These are phyloP conservation scores for Colletotrichum orbiculare DNA, from an alignment of 2,329 filamentous ascomycete species.

Conservation along the genomic window DNA sequence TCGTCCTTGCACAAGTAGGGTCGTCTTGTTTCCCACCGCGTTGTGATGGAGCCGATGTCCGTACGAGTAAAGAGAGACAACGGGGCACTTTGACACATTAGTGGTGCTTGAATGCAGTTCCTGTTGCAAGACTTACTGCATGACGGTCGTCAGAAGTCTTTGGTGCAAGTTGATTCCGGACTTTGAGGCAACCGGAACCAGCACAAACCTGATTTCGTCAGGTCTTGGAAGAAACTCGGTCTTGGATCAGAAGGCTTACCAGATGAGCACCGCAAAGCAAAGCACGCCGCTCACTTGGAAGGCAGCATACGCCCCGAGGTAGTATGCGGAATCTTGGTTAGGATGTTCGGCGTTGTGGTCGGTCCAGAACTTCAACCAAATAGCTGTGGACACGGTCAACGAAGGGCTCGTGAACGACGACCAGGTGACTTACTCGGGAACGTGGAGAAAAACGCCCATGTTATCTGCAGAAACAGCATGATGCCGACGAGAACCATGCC, in stretches of 20 bases:
- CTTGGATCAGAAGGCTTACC: conserved; percentile 9
- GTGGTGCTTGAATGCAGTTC: background rate
- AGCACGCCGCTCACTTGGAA: conserved; percentile 23
- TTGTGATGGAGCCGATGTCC: conserved; percentile 41
- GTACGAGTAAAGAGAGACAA: conserved; percentile 36
- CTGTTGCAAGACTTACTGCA: conserved; percentile 8
- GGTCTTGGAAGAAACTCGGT: background rate
- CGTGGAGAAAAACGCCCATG: conserved; percentile 39
- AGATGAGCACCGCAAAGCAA: conserved; percentile 33
- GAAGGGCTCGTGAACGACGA: background rate
- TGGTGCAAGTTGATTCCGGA: conserved; percentile 34
- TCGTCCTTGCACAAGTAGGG: background rate
- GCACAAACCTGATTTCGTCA: conserved; percentile 20
- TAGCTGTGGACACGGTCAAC: conserved; percentile 29
- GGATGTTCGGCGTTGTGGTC: conserved; percentile 33
- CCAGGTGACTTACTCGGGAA: conserved; percentile 36
- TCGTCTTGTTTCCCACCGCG: conserved; percentile 32
- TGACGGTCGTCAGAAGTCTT: conserved; percentile 29
- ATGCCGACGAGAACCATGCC: conserved; percentile 27
- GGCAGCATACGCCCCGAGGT: conserved; percentile 40
- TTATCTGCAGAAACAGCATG: conserved; percentile 38
- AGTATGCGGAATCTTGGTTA: conserved; percentile 37
- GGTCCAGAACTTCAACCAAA: conserved; percentile 47
- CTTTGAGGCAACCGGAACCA: conserved; percentile 26
- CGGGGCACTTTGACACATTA: conserved; percentile 25